Base-by-base conservation (phyloP, 2,329 filamentous ascomycete genomes). In the Ophiostoma sp. region DNA sequence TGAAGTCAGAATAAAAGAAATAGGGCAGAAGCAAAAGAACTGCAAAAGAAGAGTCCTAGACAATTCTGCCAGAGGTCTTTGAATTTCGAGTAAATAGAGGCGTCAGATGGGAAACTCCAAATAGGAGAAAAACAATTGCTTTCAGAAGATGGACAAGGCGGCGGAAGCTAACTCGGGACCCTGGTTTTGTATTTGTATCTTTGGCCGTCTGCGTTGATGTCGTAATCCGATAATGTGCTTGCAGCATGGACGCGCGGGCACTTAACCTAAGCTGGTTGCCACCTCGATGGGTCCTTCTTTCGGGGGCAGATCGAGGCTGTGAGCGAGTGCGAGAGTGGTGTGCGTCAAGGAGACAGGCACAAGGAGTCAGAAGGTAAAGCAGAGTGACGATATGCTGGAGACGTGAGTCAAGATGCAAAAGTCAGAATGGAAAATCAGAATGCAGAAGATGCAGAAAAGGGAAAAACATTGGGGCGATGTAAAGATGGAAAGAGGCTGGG, bases 131-230 rank as follows among this genome's bases (percentile, higher is more conserved):
- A 69, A 45, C n/a, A 61, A 59, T 15, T 19, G 22, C n/a, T 25
- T 7, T 2, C 17, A 48, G 15, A 33, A 12, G 25, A 48, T 48
- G 39, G 36, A 25, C 22, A 39, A 63, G 50, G 69, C 69, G n/a
- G 55, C 22, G 69, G 22, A 57, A 59, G 69, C 57, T 70, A 59
- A 33, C 25, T 63, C 69, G 28, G 11, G 69, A 59, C 69, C 50
- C 52, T 63, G 25, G 39, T n/a, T 63, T 71, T 28, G 36, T 71
- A 71, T 71, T 63, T 71, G 69, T 71, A 71, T 63, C 25, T 71
- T 2, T 36, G 28, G 11, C 69, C 25, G 39, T 25, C 12, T 42
- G 48, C n/a, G 70, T 19, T 31, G 33, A 72, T 69, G 71, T 72
- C 71, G 63, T 69, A 69, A 69, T 72, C 50, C 48, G 70, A 57